These are phyloP conservation scores for Colletotrichum tanaceti DNA, from an alignment of 2,329 filamentous ascomycete genomes.

Conservation along the genomic window DNA sequence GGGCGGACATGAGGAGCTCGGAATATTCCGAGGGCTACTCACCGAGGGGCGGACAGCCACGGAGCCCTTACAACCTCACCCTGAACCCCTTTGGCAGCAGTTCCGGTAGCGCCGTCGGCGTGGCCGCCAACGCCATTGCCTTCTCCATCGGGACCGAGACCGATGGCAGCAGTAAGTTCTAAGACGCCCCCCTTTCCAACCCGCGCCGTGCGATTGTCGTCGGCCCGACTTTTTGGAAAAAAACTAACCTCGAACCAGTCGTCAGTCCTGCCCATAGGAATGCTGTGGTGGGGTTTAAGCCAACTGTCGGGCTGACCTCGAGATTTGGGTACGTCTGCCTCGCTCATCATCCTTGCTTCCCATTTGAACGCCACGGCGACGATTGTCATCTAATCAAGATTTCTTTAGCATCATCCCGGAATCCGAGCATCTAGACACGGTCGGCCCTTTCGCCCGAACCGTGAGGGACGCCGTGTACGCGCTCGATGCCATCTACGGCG, in stretches of 20 bases:
- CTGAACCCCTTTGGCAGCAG: slow-evolving; percentile 75
- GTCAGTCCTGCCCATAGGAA: slow-evolving; percentile 78
- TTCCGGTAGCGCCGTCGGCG: slow-evolving; percentile 73
- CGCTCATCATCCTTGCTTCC: too few species aligned
- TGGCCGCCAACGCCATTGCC: slow-evolving; percentile 70
- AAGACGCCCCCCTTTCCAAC: too few species aligned
- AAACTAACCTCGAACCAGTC: slow-evolving; percentile 48
- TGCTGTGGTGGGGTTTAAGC: slow-evolving; percentile 78
- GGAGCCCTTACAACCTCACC: slow-evolving; percentile 75
- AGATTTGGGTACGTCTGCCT: slow-evolving; percentile 55
- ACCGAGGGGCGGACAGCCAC: slow-evolving; percentile 70
- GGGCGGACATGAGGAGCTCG: slow-evolving; percentile 75
- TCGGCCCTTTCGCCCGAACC: slow-evolving; percentile 74
- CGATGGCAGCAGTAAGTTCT: slow-evolving; percentile 74
- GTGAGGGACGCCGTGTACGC: slow-evolving; percentile 74
- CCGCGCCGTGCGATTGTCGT: too few species aligned
- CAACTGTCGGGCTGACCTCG: slow-evolving; percentile 78
- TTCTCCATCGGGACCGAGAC: slow-evolving; percentile 80
- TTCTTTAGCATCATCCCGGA: slow-evolving; percentile 68
- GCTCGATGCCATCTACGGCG: slow-evolving; percentile 75
- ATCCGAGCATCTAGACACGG: slow-evolving; percentile 73
- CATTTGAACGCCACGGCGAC: neutral
- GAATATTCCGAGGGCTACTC: slow-evolving; percentile 65
- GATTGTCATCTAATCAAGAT: neutral
- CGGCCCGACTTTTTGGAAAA: too few species aligned